These are phyloP conservation scores for Dothideomycetidae sp. DNA, from an alignment of 2,329 filamentous ascomycete genomes.

Conservation along the genomic window DNA sequence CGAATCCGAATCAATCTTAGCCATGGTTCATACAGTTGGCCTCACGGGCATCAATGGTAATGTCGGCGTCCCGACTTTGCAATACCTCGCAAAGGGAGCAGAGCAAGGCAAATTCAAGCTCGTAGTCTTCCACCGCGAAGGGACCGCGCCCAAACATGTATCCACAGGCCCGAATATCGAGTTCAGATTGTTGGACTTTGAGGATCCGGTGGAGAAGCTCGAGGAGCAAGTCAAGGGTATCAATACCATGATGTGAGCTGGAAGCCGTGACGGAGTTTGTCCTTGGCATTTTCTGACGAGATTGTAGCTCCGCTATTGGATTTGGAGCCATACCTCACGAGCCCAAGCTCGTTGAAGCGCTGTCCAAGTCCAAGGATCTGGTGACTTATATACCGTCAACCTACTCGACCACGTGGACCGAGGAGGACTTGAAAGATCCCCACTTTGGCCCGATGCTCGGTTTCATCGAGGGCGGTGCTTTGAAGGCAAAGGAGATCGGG, in stretches of 20 bases:
- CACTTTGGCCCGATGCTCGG: background rate
- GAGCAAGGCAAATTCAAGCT: background rate
- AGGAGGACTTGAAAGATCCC: background rate
- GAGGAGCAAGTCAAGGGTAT: background rate
- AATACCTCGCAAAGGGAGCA: background rate
- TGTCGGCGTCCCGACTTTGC: background rate
- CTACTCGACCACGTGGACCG: constrained; percentile 8
- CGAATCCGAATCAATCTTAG: too few relatives aligned
- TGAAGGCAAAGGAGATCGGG: constrained; percentile 1
- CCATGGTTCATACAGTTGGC: constrained; percentile 8
- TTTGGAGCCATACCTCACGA: constrained; percentile 1
- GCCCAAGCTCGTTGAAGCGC: constrained; percentile 6
- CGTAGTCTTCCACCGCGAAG: background rate
- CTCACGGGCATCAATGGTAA: constrained; percentile 7
- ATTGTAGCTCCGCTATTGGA: background rate
- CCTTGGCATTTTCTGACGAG: background rate
- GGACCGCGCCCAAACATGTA: background rate
- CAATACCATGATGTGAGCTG: background rate
- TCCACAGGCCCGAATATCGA: background rate
- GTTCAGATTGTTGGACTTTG: background rate
- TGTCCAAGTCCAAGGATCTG: constrained; percentile 4
- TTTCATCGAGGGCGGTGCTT: background rate
- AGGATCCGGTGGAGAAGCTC: background rate
- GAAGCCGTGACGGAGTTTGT: background rate
- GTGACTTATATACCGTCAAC: constrained; percentile 8